Evolutionary conservation across 306 rosid species (phyloP).

Genomic region (Rosa lucieae): DNA sequence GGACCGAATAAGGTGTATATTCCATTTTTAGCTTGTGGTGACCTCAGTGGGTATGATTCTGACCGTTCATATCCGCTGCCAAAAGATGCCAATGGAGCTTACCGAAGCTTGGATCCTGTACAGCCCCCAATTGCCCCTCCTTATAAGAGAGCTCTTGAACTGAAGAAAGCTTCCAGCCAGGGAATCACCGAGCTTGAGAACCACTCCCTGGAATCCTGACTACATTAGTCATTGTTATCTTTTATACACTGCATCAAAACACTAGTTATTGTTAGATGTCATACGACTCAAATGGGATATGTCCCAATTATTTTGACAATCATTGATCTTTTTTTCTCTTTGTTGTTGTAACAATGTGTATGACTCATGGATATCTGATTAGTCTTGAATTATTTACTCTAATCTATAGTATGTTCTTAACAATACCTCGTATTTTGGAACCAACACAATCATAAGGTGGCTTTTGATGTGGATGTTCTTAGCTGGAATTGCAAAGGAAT

Average conservation of each 20-base stretch:
- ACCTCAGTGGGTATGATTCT: conserved; percentile 81
- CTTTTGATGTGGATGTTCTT: too few species aligned
- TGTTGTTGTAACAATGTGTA: conserved; percentile 1
- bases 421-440: not conserved
- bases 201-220: conserved; percentile 66
- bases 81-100: conserved; percentile 71
- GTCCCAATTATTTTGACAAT: not conserved
- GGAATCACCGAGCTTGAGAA: conserved; percentile 65
- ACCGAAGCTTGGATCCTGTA: conserved; percentile 82
- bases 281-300: not conserved
- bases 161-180: conserved; percentile 56
- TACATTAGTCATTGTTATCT: conserved; percentile 22
- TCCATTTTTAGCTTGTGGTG: conserved; percentile 92
- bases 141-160: conserved; percentile 60
- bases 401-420: not conserved
- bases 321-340: not conserved
- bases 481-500: too few species aligned
- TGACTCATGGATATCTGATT: not conserved
- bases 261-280: conserved; percentile 21
- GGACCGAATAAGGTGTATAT: conserved; percentile 94
- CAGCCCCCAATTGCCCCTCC: conserved; percentile 93
- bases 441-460: not conserved
- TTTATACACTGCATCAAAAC: conserved; percentile 13
- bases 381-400: not conserved
- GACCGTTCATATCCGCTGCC: conserved; percentile 90